A percentile compares a stretch with the other conserved stretches of the same genome.
Evolutionary conservation across 2,329 filamentous ascomycete genomes (phyloP).

Genomic region (Clarireedia sp.): DNA sequence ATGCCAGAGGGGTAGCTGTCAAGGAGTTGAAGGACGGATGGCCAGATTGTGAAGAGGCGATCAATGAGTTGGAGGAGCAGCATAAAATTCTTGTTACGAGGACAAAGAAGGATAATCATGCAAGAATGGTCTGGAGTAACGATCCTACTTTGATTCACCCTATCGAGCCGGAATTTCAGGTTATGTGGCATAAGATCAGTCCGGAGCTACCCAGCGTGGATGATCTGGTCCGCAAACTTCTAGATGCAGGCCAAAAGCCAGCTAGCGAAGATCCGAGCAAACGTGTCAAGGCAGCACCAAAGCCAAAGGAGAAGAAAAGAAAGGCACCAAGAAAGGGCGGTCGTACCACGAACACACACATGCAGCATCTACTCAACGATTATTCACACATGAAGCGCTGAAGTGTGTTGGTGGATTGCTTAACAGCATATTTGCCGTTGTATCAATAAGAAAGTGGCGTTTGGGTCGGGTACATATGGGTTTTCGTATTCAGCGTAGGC

Average conservation of each 20-base stretch:
- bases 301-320: constrained; percentile 32
- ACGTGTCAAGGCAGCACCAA: constrained; percentile 28
- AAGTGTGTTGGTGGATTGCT: not conserved
- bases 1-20: constrained; percentile 72
- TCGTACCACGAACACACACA: constrained; percentile 31
- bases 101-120: constrained; percentile 85
- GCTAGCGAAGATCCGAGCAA: constrained; percentile 32
- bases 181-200: constrained; percentile 69
- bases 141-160: constrained; percentile 67
- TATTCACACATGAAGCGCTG: constrained; percentile 25
- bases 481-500: no score
- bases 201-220: constrained; percentile 51
- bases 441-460: no score
- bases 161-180: constrained; percentile 76
- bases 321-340: constrained; percentile 29
- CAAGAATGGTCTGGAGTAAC: constrained; percentile 82
- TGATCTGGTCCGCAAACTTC: constrained; percentile 33
- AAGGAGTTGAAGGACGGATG: constrained; percentile 95
- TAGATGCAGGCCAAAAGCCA: constrained; percentile 32
- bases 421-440: no score
- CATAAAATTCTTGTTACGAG: constrained; percentile 78
- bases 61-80: constrained; percentile 68
- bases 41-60: constrained; percentile 72
- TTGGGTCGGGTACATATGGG: no score
- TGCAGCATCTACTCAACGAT: constrained; percentile 29